These are phyloP conservation scores for Abrus precatorius DNA, from an alignment of 306 rosid genomes.

Conservation along the genomic window DNA sequence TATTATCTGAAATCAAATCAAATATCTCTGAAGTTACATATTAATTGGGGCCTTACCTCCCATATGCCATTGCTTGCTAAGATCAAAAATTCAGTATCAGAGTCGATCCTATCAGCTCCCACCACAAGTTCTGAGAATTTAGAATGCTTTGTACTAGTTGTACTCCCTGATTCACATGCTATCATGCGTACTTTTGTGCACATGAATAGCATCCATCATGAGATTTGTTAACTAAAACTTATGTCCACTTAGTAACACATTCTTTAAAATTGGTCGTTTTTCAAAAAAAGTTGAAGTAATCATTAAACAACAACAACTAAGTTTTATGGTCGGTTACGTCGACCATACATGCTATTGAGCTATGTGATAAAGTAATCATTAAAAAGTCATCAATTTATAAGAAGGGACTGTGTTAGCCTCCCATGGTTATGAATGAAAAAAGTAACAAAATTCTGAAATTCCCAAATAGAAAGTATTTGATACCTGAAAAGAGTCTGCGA, in stretches of 20 bases:
- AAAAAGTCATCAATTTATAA: too few relatives aligned
- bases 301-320: too few relatives aligned
- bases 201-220: constrained; percentile 25
- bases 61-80: constrained; percentile 86
- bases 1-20: too few relatives aligned
- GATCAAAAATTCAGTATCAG: constrained; percentile 74
- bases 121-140: constrained; percentile 67
- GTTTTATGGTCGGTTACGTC: too few relatives aligned
- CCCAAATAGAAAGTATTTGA: neutral
- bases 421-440: too few relatives aligned
- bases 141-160: constrained; percentile 36
- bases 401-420: too few relatives aligned
- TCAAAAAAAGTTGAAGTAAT: too few relatives aligned
- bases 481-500: constrained; percentile 68
- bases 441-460: too few relatives aligned
- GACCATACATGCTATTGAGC: too few relatives aligned
- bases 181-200: constrained; percentile 40
- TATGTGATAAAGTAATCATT: too few relatives aligned
- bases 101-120: constrained; percentile 61
- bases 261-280: too few relatives aligned
- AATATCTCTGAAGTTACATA: neutral
- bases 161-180: constrained; percentile 42
- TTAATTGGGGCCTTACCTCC: constrained; percentile 66
- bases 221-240: constrained; percentile 38
- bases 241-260: neutral